phyloP scores from a whole-genome alignment of 1,284 basidiomycete species.

The Schizophyllum commune region DNA sequence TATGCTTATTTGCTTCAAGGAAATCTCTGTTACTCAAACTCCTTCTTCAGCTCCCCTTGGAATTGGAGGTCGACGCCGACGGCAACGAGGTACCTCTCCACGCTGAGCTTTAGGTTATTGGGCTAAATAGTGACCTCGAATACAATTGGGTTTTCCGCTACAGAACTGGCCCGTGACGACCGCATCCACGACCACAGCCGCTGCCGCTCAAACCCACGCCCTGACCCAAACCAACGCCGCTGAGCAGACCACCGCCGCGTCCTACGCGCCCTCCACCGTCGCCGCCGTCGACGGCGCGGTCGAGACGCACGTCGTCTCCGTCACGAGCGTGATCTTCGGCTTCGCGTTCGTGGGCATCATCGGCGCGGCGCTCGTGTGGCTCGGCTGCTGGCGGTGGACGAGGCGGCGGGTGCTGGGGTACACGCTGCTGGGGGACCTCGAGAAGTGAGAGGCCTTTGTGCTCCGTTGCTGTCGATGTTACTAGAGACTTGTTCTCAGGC shows the following conservation, averaged over 20 bases:
- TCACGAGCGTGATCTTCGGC: constrained; percentile 35
- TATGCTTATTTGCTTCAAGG: constrained; percentile 22
- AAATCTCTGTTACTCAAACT: constrained; percentile 3
- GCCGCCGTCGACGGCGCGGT: constrained; percentile 4
- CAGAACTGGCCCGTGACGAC: constrained; percentile 20
- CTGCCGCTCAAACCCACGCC: constrained; percentile 1
- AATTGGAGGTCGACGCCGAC: constrained; percentile 49
- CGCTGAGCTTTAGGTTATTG: constrained; percentile 72
- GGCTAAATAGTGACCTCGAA: constrained; percentile 43
- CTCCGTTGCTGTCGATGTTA: not conserved
- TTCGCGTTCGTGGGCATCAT: constrained; percentile 39
- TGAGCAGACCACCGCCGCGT: constrained; percentile 1
- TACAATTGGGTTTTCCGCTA: constrained; percentile 18
- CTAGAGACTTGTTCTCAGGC: not conserved
- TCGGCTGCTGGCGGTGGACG: constrained; percentile 43
- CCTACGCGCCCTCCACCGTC: constrained; percentile 7
- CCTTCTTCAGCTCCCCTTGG: constrained; percentile 54
- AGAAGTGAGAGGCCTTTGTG: constrained; percentile 33
- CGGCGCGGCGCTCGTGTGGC: constrained; percentile 47
- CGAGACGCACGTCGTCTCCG: constrained; percentile 7
- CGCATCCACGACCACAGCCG: constrained; percentile 10
- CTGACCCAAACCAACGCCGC: not conserved
- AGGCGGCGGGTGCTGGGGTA: constrained; percentile 31
- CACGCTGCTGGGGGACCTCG: constrained; percentile 34
- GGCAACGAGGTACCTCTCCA: constrained; percentile 87